Evolutionary conservation across 2,329 filamentous ascomycete species (phyloP).

Genomic region (Xylariaceae sp.): DNA sequence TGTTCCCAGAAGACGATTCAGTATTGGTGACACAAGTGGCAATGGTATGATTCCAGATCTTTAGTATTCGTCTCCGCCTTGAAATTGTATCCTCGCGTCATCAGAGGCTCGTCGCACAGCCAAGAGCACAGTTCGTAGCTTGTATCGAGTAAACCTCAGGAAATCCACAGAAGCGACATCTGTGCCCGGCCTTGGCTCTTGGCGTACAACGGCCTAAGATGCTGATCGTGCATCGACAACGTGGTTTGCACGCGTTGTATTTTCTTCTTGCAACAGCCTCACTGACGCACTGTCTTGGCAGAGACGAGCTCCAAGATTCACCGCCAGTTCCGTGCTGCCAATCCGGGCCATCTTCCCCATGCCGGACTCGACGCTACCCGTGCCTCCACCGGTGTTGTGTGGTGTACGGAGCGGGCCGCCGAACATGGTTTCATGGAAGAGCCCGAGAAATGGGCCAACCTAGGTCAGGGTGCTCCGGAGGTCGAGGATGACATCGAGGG

Average conservation of each 20-base stretch:
- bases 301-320: conserved; percentile 82
- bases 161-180: no score
- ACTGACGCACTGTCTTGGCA: conserved; percentile 35
- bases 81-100: conserved; percentile 3
- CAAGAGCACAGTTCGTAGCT: conserved; percentile 11
- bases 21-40: conserved; percentile 50
- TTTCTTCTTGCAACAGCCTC: neutral
- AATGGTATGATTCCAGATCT: conserved; percentile 42
- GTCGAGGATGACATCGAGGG: conserved; percentile 90
- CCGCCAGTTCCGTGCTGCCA: conserved; percentile 81
- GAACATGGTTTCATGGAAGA: conserved; percentile 86
- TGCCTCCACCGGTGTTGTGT: conserved; percentile 89
- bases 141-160: no score
- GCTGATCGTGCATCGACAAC: conserved; percentile 4
- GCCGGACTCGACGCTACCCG: conserved; percentile 84
- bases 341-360: conserved; percentile 87
- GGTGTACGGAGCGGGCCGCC: conserved; percentile 82
- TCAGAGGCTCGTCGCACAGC: conserved; percentile 15
- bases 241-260: conserved; percentile 1
- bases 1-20: conserved; percentile 58
- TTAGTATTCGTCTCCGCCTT: conserved; percentile 4
- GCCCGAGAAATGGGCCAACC: conserved; percentile 81
- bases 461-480: conserved; percentile 90
- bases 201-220: conserved; percentile 1
- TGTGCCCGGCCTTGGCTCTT: neutral